Percentiles rank a stretch among this genome's conserved stretches.
phyloP scores from a whole-genome alignment of 2,329 filamentous ascomycete genomes.

The Tolypocladium endophyticum region DNA sequence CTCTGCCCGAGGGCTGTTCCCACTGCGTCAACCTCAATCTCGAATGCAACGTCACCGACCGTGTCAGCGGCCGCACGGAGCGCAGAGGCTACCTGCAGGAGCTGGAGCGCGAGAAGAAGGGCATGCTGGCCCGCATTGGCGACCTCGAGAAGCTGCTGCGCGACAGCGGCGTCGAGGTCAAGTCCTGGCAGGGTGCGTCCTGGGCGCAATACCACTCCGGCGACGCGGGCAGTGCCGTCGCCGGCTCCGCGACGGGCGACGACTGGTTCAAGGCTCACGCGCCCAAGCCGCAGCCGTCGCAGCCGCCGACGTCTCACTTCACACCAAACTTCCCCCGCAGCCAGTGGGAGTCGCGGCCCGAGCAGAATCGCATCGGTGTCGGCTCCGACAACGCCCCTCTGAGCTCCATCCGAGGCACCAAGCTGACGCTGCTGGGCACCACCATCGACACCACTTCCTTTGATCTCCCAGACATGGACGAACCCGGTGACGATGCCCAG shows the following conservation, averaged over 20 bases:
- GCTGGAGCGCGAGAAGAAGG: conserved; percentile 61
- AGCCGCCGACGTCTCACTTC: conserved; percentile 8
- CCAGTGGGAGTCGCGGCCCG: conserved; percentile 30
- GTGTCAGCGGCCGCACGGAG: conserved; percentile 73
- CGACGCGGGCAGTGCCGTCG: conserved; percentile 12
- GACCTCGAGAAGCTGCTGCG: conserved; percentile 58
- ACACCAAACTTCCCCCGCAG: conserved; percentile 18
- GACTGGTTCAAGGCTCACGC: conserved; percentile 22
- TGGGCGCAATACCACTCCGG: conserved; percentile 17
- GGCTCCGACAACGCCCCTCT: conserved; percentile 52
- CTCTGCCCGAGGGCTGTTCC: conserved; percentile 68
- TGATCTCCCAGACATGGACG: conserved; percentile 54
- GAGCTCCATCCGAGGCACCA: conserved; percentile 65
- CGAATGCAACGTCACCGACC: conserved; percentile 76
- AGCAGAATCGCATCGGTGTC: conserved; percentile 58
- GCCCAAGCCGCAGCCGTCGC: not conserved
- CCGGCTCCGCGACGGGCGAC: conserved; percentile 12
- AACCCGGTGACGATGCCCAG: conserved; percentile 29
- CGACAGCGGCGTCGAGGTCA: conserved; percentile 50
- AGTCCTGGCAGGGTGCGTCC: conserved; percentile 30
- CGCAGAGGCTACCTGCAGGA: conserved; percentile 68
- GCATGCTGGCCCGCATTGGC: conserved; percentile 54
- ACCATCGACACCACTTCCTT: conserved; percentile 71
- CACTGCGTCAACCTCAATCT: conserved; percentile 68
- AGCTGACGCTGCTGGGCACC: conserved; percentile 67